Evolutionary conservation across 805 yeast genomes (phyloP).

Genomic region (Candida jianshihensis): DNA sequence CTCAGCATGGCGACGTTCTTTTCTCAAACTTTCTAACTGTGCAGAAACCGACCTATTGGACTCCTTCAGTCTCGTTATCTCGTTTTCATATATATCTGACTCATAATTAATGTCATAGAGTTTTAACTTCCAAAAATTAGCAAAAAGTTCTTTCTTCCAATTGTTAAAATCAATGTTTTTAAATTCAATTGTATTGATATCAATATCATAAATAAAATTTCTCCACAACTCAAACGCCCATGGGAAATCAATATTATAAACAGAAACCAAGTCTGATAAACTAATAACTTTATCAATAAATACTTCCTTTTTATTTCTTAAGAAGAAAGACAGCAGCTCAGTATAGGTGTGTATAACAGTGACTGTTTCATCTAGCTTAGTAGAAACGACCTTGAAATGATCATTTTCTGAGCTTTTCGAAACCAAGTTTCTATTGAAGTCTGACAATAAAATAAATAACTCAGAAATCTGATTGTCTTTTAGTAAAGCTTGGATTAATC

Average conservation of each 20-base stretch:
- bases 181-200: conserved; percentile 2
- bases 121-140: conserved; percentile 66
- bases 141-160: conserved; percentile 39
- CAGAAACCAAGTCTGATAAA: conserved; percentile 32
- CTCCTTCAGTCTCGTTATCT: conserved; percentile 32
- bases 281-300: conserved; percentile 33
- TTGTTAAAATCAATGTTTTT: conserved; percentile 18
- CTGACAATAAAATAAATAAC: conserved; percentile 56
- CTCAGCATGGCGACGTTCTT: conserved; percentile 5
- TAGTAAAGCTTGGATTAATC: conserved; percentile 40
- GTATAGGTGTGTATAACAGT: conserved; percentile 60
- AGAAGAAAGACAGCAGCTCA: conserved; percentile 49
- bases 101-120: conserved; percentile 64
- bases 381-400: conserved; percentile 66
- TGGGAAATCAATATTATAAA: conserved; percentile 40
- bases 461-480: conserved; percentile 47
- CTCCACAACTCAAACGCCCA: conserved; percentile 86
- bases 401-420: conserved; percentile 26
- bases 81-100: conserved; percentile 40
- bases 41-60: conserved; percentile 30
- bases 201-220: conserved; percentile 21
- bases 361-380: conserved; percentile 64
- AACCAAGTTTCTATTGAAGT: conserved; percentile 34
- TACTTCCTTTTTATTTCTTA: conserved; percentile 23
- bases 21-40: conserved; percentile 22